Base-by-base conservation (phyloP, 2,329 filamentous ascomycete species). In the Pyricularia pennisetigena region DNA sequence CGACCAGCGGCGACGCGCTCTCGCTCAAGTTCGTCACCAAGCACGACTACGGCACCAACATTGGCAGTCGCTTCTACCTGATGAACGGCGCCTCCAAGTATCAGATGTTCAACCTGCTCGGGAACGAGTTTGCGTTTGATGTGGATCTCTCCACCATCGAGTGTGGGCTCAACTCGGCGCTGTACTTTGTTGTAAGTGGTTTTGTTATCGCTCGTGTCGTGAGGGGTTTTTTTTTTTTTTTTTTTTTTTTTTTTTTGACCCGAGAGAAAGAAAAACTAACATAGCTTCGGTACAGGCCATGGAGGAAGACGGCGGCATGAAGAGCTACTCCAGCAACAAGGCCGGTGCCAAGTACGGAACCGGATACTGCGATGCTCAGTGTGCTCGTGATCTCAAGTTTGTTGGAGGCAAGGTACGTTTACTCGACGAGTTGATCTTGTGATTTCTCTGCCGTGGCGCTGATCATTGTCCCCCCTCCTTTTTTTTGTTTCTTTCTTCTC, bases 51-150 rank as follows among this genome's bases (percentile, higher is more conserved):
- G 74, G 70, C 68, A 79, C 73, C 69, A 79, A 79, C 71, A 75
- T 80, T 63, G 78, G 78, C 41, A 77, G 74, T 57, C 74, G 75
- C 64, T 69, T 75, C 65, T 77, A 77, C 70, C 70, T 77, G 65
- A 76, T 77, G 75, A 72, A 71, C 54, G 73, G 74, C 64, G 65
- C 69, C 26, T 71, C 67, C 71, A 75, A 76, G 72, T 77, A 77
- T 72, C 73, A 76, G 69, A 83, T 83, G 73, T 85, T 89, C 77
- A 82, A 85, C 69, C 78, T 89, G 65, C 79, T 84, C 65, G 85
- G 84, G 76, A 80, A 85, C 73, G 87, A 90, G 75, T 85, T 90
- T 75, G 85, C 85, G 28, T 88, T 90, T 70, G 86, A 88, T 68
- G 86, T 89, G 26, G 87, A 90, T 74, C 82, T 88, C 57, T 88